These are phyloP conservation scores for Drechslerella dactyloides DNA, from an alignment of 2,329 filamentous ascomycete genomes.

Conservation along the genomic window DNA sequence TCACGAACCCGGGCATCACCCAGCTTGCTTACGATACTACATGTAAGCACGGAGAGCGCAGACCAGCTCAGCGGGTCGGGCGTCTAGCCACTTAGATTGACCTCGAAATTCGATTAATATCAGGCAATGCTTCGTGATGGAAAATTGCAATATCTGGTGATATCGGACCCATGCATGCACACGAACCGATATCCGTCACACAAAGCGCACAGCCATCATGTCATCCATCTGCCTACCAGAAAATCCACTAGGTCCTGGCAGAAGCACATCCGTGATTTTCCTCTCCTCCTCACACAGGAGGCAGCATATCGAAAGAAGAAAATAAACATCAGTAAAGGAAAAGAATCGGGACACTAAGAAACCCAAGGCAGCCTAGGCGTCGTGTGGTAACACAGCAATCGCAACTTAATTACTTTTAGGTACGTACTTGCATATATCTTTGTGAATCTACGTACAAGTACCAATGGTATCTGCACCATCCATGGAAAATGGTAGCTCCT, in stretches of 20 bases:
- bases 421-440: not conserved
- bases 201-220: conserved; percentile 36
- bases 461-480: not conserved
- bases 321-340: not conserved
- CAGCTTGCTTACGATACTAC: not conserved
- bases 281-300: not conserved
- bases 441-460: conserved; percentile 5
- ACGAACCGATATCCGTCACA: conserved; percentile 2
- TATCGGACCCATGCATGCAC: conserved; percentile 2
- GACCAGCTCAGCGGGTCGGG: not conserved
- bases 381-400: not conserved
- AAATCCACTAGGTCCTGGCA: conserved; percentile 28
- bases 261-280: conserved; percentile 41
- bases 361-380: conserved; percentile 1
- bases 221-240: conserved; percentile 42
- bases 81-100: no score
- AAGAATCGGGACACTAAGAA: conserved; percentile 1
- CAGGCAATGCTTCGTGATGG: not conserved
- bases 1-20: not conserved
- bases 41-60: conserved; percentile 1
- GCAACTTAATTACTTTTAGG: not conserved
- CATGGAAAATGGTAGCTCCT: not conserved
- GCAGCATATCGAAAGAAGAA: conserved; percentile 11
- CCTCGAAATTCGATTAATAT: conserved; percentile 1
- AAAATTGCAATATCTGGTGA: no score